Evolutionary conservation across 1,139 yeast genomes (phyloP).

Genomic region (Kodamaea alishanica): DNA sequence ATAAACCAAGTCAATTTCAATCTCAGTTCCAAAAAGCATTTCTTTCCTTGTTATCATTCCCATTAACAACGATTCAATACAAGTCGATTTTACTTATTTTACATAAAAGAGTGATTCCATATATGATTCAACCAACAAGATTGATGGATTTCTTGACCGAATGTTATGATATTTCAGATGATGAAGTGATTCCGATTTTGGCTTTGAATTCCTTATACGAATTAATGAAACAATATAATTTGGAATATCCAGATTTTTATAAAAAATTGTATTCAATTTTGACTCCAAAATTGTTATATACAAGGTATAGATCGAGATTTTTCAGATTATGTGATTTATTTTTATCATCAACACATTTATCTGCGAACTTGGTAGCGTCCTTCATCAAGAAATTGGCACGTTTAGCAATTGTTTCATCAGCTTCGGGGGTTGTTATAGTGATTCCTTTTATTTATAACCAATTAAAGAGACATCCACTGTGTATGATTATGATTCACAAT

Average conservation of each 20-base stretch:
- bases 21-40: conserved; percentile 68
- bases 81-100: conserved; percentile 65
- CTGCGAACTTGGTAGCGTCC: conserved; percentile 80
- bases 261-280: conserved; percentile 75
- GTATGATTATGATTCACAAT: conserved; percentile 84
- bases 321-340: conserved; percentile 84
- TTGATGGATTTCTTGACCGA: conserved; percentile 93
- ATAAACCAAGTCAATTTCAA: conserved; percentile 57
- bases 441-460: conserved; percentile 91
- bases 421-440: conserved; percentile 82
- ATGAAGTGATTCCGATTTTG: conserved; percentile 69
- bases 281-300: conserved; percentile 70
- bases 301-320: conserved; percentile 80
- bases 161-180: conserved; percentile 61
- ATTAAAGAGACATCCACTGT: conserved; percentile 85
- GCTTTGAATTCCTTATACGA: conserved; percentile 87
- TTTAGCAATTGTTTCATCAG: conserved; percentile 74
- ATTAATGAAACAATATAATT: conserved; percentile 73
- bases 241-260: conserved; percentile 92
- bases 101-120: conserved; percentile 83
- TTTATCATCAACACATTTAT: conserved; percentile 81
- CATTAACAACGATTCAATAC: conserved; percentile 56
- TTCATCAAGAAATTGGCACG: conserved; percentile 82
- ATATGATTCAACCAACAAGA: conserved; percentile 71
- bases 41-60: conserved; percentile 50